Evolutionary conservation across 1,284 basidiomycete genomes (phyloP).

Genomic region (Xerocomus subilludens): DNA sequence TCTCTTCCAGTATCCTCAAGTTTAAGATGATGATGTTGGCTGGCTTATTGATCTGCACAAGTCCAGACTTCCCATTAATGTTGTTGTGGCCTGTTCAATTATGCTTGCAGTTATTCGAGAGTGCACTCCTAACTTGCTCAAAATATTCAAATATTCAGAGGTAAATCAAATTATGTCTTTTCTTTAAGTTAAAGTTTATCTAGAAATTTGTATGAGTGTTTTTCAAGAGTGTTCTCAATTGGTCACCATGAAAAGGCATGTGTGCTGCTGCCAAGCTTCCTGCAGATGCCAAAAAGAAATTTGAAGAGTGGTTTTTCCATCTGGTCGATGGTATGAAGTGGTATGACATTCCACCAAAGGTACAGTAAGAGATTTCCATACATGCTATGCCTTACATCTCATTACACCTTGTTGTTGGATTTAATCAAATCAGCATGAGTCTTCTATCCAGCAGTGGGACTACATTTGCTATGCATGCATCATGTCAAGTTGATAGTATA

Average conservation of each 20-base stretch:
- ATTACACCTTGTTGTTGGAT: conserved; percentile 41
- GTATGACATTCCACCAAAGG: conserved; percentile 37
- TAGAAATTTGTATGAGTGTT: conserved; percentile 38
- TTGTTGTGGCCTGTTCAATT: too few relatives aligned
- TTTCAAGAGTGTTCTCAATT: conserved; percentile 19
- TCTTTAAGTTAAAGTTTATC: neutral
- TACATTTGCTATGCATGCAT: conserved; percentile 42
- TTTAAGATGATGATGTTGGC: too few relatives aligned
- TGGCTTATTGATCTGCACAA: too few relatives aligned
- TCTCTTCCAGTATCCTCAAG: too few relatives aligned
- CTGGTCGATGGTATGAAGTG: conserved; percentile 38
- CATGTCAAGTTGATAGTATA: conserved; percentile 46
- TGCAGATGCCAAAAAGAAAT: neutral
- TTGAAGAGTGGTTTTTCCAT: neutral
- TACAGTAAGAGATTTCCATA: too few relatives aligned
- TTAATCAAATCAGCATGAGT: conserved; percentile 43
- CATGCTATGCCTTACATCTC: conserved; percentile 27
- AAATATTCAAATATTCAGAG: too few relatives aligned
- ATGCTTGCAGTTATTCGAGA: too few relatives aligned
- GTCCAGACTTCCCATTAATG: too few relatives aligned
- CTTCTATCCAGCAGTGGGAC: conserved; percentile 36
- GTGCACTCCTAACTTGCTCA: too few relatives aligned
- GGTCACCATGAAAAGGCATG: too few relatives aligned
- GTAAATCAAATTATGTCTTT: too few relatives aligned
- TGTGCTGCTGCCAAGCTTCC: neutral